phyloP scores from a whole-genome alignment of 352 stramenopile species.

The Aphanomyces stellatus region DNA sequence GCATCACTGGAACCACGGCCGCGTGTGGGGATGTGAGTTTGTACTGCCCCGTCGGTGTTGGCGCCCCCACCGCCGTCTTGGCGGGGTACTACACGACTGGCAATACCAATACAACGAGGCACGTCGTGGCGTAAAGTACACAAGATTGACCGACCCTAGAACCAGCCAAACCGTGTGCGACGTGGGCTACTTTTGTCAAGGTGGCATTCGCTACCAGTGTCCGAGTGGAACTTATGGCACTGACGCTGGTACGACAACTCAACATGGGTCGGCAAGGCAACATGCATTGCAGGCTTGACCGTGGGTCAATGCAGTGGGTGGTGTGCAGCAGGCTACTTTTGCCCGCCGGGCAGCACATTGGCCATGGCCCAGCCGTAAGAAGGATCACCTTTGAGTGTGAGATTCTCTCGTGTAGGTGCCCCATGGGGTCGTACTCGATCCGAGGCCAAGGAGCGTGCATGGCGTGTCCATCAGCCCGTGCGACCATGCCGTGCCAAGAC shows the following conservation, averaged over 20 bases:
- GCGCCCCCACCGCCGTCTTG: background rate
- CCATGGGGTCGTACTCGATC: constrained; percentile 4
- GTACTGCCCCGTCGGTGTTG: constrained; percentile 17
- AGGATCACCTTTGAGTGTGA: background rate
- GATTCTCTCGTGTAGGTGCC: background rate
- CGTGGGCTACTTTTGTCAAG: constrained; percentile 56
- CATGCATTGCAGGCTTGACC: constrained; percentile 25
- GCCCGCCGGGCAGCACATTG: constrained; percentile 36
- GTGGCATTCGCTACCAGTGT: constrained; percentile 57
- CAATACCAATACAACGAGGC: constrained; percentile 5
- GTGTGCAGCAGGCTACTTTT: constrained; percentile 63
- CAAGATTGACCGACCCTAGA: background rate
- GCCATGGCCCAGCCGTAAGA: constrained; percentile 1
- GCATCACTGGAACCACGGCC: background rate
- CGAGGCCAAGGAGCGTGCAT: constrained; percentile 12
- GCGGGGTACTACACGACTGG: constrained; percentile 21
- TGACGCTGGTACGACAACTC: constrained; percentile 44
- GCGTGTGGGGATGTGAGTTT: background rate
- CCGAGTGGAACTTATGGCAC: constrained; percentile 62
- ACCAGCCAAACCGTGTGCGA: constrained; percentile 42
- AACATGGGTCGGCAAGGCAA: constrained; percentile 32
- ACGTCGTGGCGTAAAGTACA: background rate
- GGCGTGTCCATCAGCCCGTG: background rate
- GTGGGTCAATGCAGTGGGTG: constrained; percentile 43
- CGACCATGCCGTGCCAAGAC: constrained; percentile 11